phyloP scores from a whole-genome alignment of 1,284 basidiomycete species.

The Somion occarium region DNA sequence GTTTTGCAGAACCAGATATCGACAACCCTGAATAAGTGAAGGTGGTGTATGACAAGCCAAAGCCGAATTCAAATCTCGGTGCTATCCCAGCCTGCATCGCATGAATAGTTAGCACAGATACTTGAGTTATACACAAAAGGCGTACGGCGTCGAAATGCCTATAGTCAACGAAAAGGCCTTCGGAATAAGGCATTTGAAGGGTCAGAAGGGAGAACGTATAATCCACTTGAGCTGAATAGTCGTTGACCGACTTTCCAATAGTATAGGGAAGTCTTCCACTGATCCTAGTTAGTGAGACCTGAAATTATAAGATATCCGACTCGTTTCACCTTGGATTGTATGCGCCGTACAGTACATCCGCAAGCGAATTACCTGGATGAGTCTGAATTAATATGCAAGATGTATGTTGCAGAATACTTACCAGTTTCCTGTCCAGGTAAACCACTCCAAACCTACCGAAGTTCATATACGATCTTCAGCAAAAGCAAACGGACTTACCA shows the following conservation, averaged over 20 bases:
- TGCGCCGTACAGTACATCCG: conserved; percentile 41
- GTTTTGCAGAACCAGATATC: conserved; percentile 35
- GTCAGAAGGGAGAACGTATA: conserved; percentile 27
- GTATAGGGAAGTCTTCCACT: conserved; percentile 43
- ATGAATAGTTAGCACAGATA: background rate
- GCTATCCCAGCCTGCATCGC: conserved; percentile 37
- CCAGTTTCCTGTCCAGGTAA: conserved; percentile 49
- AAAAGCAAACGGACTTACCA: conserved; percentile 7
- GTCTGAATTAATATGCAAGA: background rate
- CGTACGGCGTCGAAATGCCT: conserved; percentile 51
- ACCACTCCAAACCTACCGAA: conserved; percentile 22
- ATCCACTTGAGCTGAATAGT: conserved; percentile 42
- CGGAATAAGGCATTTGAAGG: conserved; percentile 39
- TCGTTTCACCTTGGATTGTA: conserved; percentile 41
- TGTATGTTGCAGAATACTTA: background rate
- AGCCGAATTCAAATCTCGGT: conserved; percentile 67
- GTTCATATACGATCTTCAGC: conserved; percentile 4
- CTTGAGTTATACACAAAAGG: background rate
- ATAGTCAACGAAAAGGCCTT: conserved; percentile 63
- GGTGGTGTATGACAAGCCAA: conserved; percentile 37
- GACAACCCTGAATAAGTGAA: conserved; percentile 49
- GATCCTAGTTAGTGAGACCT: conserved; percentile 4
- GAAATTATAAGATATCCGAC: background rate
- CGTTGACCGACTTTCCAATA: conserved; percentile 38
- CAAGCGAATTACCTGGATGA: conserved; percentile 44